Evolutionary conservation across 495 filamentous ascomycete genomes (phyloP).

Genomic region (Xylaria flabelliformis): DNA sequence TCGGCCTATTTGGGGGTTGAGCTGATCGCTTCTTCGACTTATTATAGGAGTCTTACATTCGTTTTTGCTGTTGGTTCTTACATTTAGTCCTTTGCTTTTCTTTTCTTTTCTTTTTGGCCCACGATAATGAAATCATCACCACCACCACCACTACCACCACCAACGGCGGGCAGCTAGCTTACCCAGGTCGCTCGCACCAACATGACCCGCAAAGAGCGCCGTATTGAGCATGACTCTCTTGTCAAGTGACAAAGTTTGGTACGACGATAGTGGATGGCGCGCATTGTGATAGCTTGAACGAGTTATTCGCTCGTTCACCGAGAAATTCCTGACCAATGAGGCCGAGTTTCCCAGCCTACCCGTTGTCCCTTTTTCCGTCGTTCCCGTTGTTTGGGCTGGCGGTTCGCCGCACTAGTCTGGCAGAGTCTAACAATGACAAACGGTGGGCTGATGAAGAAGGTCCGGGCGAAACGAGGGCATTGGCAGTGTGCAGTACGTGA

Average conservation of each 20-base stretch:
- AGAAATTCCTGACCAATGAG: constrained; percentile 5
- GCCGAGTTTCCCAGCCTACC: neutral
- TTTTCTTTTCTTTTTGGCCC: neutral
- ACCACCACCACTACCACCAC: neutral
- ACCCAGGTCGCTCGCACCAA: neutral
- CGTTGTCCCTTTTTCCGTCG: neutral
- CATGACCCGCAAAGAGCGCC: constrained; percentile 2
- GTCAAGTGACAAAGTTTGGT: constrained; percentile 22
- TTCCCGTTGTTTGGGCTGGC: neutral
- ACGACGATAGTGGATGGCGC: constrained; percentile 14
- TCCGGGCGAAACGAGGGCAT: constrained; percentile 13
- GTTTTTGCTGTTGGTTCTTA: constrained; percentile 11
- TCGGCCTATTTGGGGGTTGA: neutral
- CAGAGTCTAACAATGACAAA: neutral
- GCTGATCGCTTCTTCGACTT: neutral
- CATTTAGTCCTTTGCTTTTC: neutral
- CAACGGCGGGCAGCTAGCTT: neutral
- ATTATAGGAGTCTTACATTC: neutral
- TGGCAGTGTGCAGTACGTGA: constrained; percentile 13
- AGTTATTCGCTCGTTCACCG: constrained; percentile 23
- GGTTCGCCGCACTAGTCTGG: neutral
- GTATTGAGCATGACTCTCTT: neutral
- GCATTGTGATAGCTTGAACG: constrained; percentile 8
- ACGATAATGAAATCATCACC: neutral
- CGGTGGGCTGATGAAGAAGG: constrained; percentile 17